Evolutionary conservation across 2,329 filamentous ascomycete genomes (phyloP), one percentile per base, ranked within the genome.

Genomic region (Colletotrichum orchidophilum): DNA sequence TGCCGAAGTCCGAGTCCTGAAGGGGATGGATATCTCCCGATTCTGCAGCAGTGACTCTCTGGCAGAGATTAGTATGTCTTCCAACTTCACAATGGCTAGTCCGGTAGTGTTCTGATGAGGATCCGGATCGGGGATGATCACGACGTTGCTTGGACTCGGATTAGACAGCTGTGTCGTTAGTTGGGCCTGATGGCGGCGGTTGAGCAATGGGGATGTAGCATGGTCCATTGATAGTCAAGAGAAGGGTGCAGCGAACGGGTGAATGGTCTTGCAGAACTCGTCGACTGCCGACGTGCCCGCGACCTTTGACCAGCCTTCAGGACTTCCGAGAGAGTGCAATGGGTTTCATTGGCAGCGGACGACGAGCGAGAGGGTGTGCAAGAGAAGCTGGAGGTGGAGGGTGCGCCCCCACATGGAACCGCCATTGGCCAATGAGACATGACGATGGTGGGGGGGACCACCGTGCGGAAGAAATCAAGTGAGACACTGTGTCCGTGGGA

Each of bases 51-150:
- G 79, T 13, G 82, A 84, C 62, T 89, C 85, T 8, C 86, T 74
- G 59, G 91, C 84, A 0, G 76, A 76, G 66, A 87, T 85, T 18
- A 91, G 82, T 26, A 91, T 85, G 5, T 81, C 79, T 75, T 91
- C 89, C 52, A 92, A 88, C 65, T 84, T 86, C 53, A 81, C 77
- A 29, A 90, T 84, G 15, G 87, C 83, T 13, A 71, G 52, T 0
- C 77, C 78, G 2, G 74, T 66, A 27, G 77, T 70, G 24, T 54
- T 54, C 18, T 60, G 49, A 9, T 63, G 59, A 9, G 50, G 35
- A n/a, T 52, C 54, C 8, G 50, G 64, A n/a, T 66, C 46, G 7
- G 58, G 60, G 26, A 73, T 50, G 52, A 29, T 42, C 33, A 73
- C 72, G n/a, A 70, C 62, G 50, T 33, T 72, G 50, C 35, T 31